Percentiles rank a stretch among this genome's conserved stretches.
Evolutionary conservation across 306 rosid species (phyloP).

Genomic region (Vachellia collinsii): DNA sequence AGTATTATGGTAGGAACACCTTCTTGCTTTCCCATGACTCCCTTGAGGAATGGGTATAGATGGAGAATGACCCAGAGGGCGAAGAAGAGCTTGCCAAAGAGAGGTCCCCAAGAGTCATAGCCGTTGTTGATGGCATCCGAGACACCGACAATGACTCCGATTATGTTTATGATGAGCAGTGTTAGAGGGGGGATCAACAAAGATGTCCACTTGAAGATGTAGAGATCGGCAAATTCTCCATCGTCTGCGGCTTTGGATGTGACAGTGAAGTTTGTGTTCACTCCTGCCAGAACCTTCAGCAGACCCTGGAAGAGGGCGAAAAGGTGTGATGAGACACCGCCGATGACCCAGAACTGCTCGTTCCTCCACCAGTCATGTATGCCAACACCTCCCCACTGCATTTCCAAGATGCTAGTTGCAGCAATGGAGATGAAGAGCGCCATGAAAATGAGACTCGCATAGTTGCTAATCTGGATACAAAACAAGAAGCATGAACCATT

Average conservation of each 20-base stretch:
- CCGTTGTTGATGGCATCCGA: constrained; percentile 94
- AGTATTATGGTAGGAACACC: constrained; percentile 82
- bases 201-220: constrained; percentile 93
- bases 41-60: constrained; percentile 96
- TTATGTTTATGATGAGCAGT: constrained; percentile 74
- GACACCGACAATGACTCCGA: constrained; percentile 81
- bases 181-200: constrained; percentile 81
- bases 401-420: constrained; percentile 81
- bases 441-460: constrained; percentile 79
- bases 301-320: constrained; percentile 89
- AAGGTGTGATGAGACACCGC: constrained; percentile 83
- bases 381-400: constrained; percentile 97
- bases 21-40: constrained; percentile 85
- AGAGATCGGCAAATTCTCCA: constrained; percentile 85
- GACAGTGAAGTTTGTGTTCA: constrained; percentile 85
- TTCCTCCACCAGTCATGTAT: constrained; percentile 98
- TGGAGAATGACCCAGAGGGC: constrained; percentile 94
- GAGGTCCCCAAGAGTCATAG: constrained; percentile 96
- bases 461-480: constrained; percentile 81
- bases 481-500: constrained; percentile 11
- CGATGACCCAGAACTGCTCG: constrained; percentile 96
- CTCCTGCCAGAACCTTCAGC: constrained; percentile 93
- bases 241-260: constrained; percentile 92
- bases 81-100: constrained; percentile 78
- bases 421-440: constrained; percentile 89